A percentile compares a stretch with the other conserved stretches of the same genome.
These are phyloP conservation scores for Achaetomium macrosporum DNA, from an alignment of 2,329 filamentous ascomycete species.

Conservation along the genomic window DNA sequence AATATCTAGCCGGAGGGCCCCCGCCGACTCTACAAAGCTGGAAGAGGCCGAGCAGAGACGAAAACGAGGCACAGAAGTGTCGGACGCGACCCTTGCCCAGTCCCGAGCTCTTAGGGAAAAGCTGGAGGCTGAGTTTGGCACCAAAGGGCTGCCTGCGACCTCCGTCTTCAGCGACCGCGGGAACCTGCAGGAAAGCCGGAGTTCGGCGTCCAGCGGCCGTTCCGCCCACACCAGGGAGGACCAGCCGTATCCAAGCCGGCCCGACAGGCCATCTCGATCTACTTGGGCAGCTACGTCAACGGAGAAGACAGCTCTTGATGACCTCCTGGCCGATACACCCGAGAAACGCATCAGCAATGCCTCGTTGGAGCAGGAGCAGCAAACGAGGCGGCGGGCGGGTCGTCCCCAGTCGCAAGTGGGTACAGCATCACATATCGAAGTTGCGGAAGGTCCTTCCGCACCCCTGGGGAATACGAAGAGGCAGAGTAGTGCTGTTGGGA, in stretches of 20 bases:
- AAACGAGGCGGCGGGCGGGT: constrained; percentile 13
- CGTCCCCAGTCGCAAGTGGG: constrained; percentile 26
- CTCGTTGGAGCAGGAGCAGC: neutral
- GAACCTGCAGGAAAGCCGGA: constrained; percentile 24
- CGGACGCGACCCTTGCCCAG: constrained; percentile 19
- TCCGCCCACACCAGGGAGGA: constrained; percentile 14
- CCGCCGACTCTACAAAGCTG: neutral
- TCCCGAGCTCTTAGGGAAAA: constrained; percentile 24
- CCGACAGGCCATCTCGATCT: constrained; percentile 8
- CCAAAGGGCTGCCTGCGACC: constrained; percentile 10
- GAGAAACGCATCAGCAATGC: constrained; percentile 1
- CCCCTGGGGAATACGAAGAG: constrained; percentile 37
- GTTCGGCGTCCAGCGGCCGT: constrained; percentile 20
- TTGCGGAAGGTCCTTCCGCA: constrained; percentile 41
- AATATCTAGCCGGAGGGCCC: constrained; percentile 6
- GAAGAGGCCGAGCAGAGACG: constrained; percentile 4
- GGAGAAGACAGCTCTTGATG: constrained; percentile 11
- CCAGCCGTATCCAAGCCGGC: neutral
- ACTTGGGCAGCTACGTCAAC: constrained; percentile 2
- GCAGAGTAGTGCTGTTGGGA: constrained; percentile 29
- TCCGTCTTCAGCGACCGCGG: constrained; percentile 23
- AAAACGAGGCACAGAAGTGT: constrained; percentile 9
- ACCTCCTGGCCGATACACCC: constrained; percentile 8
- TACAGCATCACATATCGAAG: constrained; percentile 37
- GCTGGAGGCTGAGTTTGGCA: constrained; percentile 23